phyloP scores from a whole-genome alignment of 805 yeast genomes.

The Suhomyces vadensis region DNA sequence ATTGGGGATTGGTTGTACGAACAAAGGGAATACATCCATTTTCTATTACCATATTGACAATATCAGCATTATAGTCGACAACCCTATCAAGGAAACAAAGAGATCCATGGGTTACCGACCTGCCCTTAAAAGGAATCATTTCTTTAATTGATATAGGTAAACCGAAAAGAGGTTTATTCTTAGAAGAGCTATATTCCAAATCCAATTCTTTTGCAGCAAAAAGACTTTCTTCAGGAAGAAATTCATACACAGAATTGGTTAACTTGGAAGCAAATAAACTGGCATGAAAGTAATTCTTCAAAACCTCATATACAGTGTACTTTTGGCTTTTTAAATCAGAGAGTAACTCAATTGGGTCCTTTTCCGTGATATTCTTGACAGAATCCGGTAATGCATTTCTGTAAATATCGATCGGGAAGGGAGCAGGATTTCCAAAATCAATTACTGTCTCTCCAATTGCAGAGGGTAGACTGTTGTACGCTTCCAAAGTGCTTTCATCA shows the following conservation, averaged over 20 bases:
- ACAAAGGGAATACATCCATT: neutral
- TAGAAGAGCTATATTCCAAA: neutral
- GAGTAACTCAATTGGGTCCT: constrained; percentile 18
- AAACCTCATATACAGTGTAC: constrained; percentile 17
- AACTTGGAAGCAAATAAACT: constrained; percentile 11
- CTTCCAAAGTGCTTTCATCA: constrained; percentile 9
- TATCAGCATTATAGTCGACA: constrained; percentile 3
- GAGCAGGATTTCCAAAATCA: constrained; percentile 23
- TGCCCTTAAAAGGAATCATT: neutral
- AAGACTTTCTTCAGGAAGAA: constrained; percentile 1
- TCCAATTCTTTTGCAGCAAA: neutral
- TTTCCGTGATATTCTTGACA: constrained; percentile 18
- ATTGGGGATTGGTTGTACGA: constrained; percentile 3
- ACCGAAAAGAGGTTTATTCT: neutral
- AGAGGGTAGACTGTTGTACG: constrained; percentile 16
- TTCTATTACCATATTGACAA: neutral
- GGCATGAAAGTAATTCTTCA: constrained; percentile 20
- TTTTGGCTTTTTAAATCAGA: constrained; percentile 13
- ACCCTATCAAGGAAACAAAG: neutral
- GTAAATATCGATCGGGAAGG: constrained; percentile 19
- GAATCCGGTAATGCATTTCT: constrained; percentile 13
- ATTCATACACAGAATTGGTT: constrained; percentile 3
- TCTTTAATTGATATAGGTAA: neutral
- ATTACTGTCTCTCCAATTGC: constrained; percentile 18
- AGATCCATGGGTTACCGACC: neutral